Percentiles rank a stretch among this genome's conserved stretches.
phyloP scores from a whole-genome alignment of 495 filamentous ascomycete species.

The Polyplosphaeria fusca region DNA sequence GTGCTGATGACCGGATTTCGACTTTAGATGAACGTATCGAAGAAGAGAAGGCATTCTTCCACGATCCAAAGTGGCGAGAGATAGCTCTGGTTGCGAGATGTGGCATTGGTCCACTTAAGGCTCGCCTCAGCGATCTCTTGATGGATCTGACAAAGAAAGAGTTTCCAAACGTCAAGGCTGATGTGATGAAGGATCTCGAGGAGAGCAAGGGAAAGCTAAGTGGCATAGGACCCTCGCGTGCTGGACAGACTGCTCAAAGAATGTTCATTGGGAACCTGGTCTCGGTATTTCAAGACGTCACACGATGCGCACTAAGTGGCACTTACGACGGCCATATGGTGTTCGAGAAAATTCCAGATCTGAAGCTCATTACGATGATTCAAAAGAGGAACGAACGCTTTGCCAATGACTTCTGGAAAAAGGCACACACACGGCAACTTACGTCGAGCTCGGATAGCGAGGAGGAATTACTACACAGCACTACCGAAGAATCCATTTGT shows the following conservation, averaged over 20 bases:
- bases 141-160: constrained; percentile 8
- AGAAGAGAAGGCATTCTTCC: constrained; percentile 3
- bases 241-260: constrained; percentile 3
- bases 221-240: constrained; percentile 2
- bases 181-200: constrained; percentile 4
- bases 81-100: neutral
- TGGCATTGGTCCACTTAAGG: constrained; percentile 9
- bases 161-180: constrained; percentile 10
- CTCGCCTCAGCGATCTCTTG: constrained; percentile 2
- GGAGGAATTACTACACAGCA: no score
- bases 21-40: neutral
- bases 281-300: neutral
- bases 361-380: constrained; percentile 10
- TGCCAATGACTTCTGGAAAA: constrained; percentile 5
- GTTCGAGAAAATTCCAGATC: neutral
- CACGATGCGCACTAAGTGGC: constrained; percentile 1
- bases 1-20: constrained; percentile 18
- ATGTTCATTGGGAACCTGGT: constrained; percentile 7
- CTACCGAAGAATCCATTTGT: no score
- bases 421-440: constrained; percentile 3
- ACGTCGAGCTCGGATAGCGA: neutral
- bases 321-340: constrained; percentile 1
- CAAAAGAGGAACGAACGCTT: constrained; percentile 8
- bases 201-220: neutral
- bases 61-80: neutral